Evolutionary conservation across 495 filamentous ascomycete genomes (phyloP).

Genomic region (Penicillium lividum): DNA sequence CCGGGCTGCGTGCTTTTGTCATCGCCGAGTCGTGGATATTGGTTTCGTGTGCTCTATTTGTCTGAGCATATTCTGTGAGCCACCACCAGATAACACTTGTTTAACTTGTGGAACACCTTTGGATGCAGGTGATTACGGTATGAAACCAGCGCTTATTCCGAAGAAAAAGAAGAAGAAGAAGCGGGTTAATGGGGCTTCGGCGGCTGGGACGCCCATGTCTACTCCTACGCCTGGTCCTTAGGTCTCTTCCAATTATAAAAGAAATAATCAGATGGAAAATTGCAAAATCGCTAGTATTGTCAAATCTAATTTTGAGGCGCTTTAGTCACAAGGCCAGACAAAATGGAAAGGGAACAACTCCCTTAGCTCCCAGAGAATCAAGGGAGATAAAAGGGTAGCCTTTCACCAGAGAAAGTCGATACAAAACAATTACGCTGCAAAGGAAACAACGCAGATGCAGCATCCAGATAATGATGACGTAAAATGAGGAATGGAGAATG

Average conservation of each 20-base stretch:
- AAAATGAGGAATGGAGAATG: neutral
- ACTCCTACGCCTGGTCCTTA: slow-evolving; percentile 46
- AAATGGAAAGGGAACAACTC: neutral
- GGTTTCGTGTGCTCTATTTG: slow-evolving; percentile 96
- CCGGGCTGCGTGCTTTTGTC: slow-evolving; percentile 95
- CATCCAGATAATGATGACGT: too few species aligned
- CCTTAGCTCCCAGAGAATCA: too few species aligned
- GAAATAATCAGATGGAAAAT: neutral
- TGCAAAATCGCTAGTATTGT: neutral
- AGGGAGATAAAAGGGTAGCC: too few species aligned
- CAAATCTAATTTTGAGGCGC: neutral
- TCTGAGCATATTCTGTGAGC: slow-evolving; percentile 77
- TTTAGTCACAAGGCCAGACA: neutral
- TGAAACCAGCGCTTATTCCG: slow-evolving; percentile 72
- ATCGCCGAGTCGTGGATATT: slow-evolving; percentile 84
- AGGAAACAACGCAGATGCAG: too few species aligned
- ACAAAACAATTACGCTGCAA: too few species aligned
- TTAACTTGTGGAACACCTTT: slow-evolving; percentile 89
- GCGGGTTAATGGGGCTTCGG: slow-evolving; percentile 45
- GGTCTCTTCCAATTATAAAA: neutral
- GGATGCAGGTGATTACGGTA: slow-evolving; percentile 70
- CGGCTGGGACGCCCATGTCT: slow-evolving; percentile 43
- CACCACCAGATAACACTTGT: slow-evolving; percentile 68
- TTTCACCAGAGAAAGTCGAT: too few species aligned
- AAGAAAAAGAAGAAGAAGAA: slow-evolving; percentile 76